These are phyloP conservation scores for Lanmaoa rubissima DNA, from an alignment of 768 basidiomycete genomes.

Conservation along the genomic window DNA sequence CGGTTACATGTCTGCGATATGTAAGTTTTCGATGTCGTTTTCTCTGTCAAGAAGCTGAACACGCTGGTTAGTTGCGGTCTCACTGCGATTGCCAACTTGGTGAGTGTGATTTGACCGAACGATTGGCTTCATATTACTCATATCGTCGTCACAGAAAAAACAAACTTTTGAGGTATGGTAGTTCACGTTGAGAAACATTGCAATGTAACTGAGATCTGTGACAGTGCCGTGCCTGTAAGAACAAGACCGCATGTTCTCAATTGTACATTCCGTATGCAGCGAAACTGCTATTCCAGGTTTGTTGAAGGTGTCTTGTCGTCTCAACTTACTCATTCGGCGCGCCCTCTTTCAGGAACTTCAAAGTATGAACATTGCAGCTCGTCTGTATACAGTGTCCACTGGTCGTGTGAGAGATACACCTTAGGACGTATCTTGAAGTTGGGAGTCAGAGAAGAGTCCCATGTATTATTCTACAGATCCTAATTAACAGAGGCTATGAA, in stretches of 20 bases:
- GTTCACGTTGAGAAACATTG: neutral
- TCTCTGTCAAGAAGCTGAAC: constrained; percentile 6
- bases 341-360: constrained; percentile 67
- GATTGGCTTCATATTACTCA: constrained; percentile 12
- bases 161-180: constrained; percentile 85
- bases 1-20: constrained; percentile 96
- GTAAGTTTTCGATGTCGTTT: constrained; percentile 44
- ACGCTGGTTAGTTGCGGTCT: constrained; percentile 71
- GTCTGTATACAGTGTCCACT: constrained; percentile 82
- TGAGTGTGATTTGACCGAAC: constrained; percentile 38
- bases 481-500: constrained; percentile 15
- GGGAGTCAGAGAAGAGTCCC: neutral
- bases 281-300: constrained; percentile 91
- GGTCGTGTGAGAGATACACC: constrained; percentile 72
- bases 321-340: neutral
- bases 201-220: neutral
- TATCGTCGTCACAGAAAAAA: constrained; percentile 64
- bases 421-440: constrained; percentile 5
- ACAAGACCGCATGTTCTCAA: constrained; percentile 93
- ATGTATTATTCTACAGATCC: constrained; percentile 38
- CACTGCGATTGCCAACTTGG: constrained; percentile 95
- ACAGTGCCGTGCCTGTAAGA: constrained; percentile 92
- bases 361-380: constrained; percentile 93
- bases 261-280: constrained; percentile 95
- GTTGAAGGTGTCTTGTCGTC: constrained; percentile 15